A percentile compares a stretch with the other conserved stretches of the same genome.
These are phyloP conservation scores for Aspergillus ostianus DNA, from an alignment of 495 filamentous ascomycete species.

Conservation along the genomic window DNA sequence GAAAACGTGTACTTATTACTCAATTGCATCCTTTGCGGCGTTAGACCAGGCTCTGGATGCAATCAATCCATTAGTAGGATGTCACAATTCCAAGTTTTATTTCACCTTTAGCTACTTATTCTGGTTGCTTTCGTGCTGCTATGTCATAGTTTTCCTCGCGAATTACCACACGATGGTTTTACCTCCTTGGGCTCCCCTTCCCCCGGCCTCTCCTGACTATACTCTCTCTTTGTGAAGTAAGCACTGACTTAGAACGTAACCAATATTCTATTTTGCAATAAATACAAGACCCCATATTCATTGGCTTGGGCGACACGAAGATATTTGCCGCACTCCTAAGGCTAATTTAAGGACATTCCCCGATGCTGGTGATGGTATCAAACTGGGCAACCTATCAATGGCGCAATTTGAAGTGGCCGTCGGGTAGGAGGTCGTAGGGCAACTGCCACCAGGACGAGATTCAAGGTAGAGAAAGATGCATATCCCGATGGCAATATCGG, in stretches of 20 bases:
- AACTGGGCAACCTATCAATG: no score
- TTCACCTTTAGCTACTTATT: neutral
- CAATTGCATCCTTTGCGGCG: neutral
- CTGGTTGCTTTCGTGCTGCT: neutral
- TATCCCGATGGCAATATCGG: no score
- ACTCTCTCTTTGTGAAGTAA: constrained; percentile 66
- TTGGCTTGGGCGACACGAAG: no score
- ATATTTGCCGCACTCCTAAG: constrained; percentile 57
- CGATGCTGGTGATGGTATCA: no score
- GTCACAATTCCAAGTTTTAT: neutral
- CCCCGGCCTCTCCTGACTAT: neutral
- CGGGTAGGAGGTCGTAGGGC: no score
- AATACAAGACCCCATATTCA: constrained; percentile 59
- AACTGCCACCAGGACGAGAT: no score
- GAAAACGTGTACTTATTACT: neutral
- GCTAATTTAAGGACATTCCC: no score
- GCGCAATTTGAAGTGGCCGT: no score
- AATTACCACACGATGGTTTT: neutral
- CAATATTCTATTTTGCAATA: constrained; percentile 70
- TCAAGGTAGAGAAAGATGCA: no score
- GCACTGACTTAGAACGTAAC: constrained; percentile 51
- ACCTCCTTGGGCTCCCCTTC: neutral
- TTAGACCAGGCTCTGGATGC: neutral
- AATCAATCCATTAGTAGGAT: neutral
- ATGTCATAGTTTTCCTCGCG: neutral